Base-by-base conservation (phyloP, 257 asterid species). In the Solanum piurae region DNA sequence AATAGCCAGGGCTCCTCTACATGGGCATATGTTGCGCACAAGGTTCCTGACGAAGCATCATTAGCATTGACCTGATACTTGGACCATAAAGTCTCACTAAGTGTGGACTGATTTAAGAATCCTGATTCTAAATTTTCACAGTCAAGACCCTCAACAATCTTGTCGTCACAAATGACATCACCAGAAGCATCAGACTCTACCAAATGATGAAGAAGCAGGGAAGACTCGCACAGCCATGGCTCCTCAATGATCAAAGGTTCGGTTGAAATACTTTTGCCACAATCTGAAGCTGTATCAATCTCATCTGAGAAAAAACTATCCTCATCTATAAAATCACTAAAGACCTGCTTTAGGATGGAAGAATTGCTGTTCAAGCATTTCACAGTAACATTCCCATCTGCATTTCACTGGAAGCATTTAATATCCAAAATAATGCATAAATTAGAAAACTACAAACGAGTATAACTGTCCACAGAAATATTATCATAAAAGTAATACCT, bases 1-100 rank as follows among this genome's bases (percentile, higher is more conserved):
- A 91, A 90, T 62, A 96, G 79, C 99, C 99, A 97, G 86, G 99
- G 99, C 92, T 97, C 99, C 96, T 97, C 99, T 82, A 94, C 95
- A 37, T 91, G 95, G 89, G 90, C 34, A 85, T 91, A 37, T 27
- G 83, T 86, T 82, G 55, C 84, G 34, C 87, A 69, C 27, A 72
- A 88, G 89, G 91, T 55, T 87, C 79, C 88, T 72, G 77, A 49
- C 49, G 68, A 85, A 82, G 89, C 89, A 75, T 71, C 90, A 83
- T 64, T 83, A 86, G 87, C 84, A 68, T 87, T 86, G 73, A 86
- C 89, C 86, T 87, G 90, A 91, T 89, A 82, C 60, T 88, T 34
- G 55, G 89, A 84, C 83, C 20, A 72, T 86, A 87, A 88, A 83
- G 88, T 90, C 82, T 88, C 92, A 55, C 34, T 5, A 25, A 36